These are phyloP conservation scores for Narthecium ossifragum DNA, from an alignment of 106 monocot genomes.

Conservation along the genomic window DNA sequence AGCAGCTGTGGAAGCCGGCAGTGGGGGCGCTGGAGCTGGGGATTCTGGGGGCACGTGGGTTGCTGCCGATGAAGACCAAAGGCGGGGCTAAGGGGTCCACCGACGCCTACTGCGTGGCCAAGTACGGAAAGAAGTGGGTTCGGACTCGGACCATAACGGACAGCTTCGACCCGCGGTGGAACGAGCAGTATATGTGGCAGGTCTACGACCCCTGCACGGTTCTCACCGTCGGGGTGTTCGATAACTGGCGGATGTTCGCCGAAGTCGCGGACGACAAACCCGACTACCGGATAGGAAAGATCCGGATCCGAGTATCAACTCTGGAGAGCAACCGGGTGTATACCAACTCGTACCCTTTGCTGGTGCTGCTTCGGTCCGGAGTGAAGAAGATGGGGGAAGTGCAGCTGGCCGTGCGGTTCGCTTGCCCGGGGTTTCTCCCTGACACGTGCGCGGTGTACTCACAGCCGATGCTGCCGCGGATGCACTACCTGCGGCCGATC, in stretches of 20 bases:
- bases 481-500: slow-evolving; percentile 92
- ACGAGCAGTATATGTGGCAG: slow-evolving; percentile 98
- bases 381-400: slow-evolving; percentile 97
- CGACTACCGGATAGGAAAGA: slow-evolving; percentile 88
- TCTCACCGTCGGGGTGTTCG: slow-evolving; percentile 86
- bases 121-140: slow-evolving; percentile 99
- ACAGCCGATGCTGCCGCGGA: slow-evolving; percentile 74
- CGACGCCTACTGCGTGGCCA: slow-evolving; percentile 89
- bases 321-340: slow-evolving; percentile 93
- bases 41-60: slow-evolving; percentile 63
- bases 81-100: slow-evolving; percentile 80
- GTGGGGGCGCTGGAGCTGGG: slow-evolving; percentile 87
- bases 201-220: slow-evolving; percentile 98
- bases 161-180: slow-evolving; percentile 93
- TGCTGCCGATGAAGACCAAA: slow-evolving; percentile 98
- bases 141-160: slow-evolving; percentile 87
- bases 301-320: slow-evolving; percentile 81
- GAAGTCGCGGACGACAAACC: slow-evolving; percentile 44
- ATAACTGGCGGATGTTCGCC: slow-evolving; percentile 94
- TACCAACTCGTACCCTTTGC: slow-evolving; percentile 71
- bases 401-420: slow-evolving; percentile 78
- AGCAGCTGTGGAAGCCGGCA: slow-evolving; percentile 82
- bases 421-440: slow-evolving; percentile 53
- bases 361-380: slow-evolving; percentile 66
- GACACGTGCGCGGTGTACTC: slow-evolving; percentile 78